Percentiles rank a stretch among this genome's conserved stretches.
These are phyloP conservation scores for Coemansia sp. DNA, from an alignment of 192 early-diverging fungal species.

Conservation along the genomic window DNA sequence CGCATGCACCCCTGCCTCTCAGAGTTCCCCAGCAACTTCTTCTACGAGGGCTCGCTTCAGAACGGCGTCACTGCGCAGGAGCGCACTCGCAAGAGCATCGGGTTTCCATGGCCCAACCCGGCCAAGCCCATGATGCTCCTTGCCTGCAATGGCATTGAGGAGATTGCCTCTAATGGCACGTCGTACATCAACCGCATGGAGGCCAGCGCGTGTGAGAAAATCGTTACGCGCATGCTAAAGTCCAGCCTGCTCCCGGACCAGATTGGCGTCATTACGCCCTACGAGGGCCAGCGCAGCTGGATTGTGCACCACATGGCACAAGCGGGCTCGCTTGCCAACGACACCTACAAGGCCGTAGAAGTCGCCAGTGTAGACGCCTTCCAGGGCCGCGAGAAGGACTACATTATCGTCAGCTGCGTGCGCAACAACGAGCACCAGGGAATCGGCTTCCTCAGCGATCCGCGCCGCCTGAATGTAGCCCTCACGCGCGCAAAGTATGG, in stretches of 20 bases:
- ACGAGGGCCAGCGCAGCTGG: constrained; percentile 97
- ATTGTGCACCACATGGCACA: constrained; percentile 96
- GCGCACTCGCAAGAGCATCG: constrained; percentile 82
- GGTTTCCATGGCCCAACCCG: constrained; percentile 97
- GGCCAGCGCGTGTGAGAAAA: constrained; percentile 95
- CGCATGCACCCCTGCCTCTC: constrained; percentile 99
- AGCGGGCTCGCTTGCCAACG: constrained; percentile 86
- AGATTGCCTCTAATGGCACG: constrained; percentile 95
- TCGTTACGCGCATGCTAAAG: constrained; percentile 94
- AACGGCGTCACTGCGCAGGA: constrained; percentile 96
- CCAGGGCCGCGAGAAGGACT: constrained; percentile 99
- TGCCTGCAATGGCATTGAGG: constrained; percentile 92
- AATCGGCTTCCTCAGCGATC: constrained; percentile 92
- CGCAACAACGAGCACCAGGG: constrained; percentile 98
- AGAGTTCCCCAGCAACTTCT: constrained; percentile 99
- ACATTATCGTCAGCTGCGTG: constrained; percentile 97
- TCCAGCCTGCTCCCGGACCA: constrained; percentile 83
- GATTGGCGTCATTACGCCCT: constrained; percentile 98
- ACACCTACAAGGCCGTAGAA: constrained; percentile 98
- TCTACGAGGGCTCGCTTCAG: constrained; percentile 98
- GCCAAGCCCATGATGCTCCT: constrained; percentile 96
- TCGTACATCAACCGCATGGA: constrained; percentile 98
- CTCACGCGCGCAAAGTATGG: constrained; percentile 93
- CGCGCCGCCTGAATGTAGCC: constrained; percentile 89
- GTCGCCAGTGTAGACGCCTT: constrained; percentile 99